A percentile compares a stretch with the other conserved stretches of the same genome.
Evolutionary conservation across 1,284 basidiomycete genomes (phyloP).

Genomic region (Cryptococcus sp.): DNA sequence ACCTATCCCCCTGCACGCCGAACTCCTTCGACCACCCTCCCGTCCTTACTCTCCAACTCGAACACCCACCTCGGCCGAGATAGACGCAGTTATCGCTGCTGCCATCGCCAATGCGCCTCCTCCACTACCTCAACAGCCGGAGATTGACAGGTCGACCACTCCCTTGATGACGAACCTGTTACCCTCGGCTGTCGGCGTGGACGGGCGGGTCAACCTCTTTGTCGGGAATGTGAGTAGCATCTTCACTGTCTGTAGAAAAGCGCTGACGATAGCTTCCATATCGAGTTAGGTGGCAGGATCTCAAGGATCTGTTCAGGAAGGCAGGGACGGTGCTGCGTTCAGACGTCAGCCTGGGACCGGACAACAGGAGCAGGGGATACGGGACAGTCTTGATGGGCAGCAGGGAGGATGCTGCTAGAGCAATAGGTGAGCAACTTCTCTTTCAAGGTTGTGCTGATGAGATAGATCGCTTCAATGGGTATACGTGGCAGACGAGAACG

Average conservation of each 20-base stretch:
- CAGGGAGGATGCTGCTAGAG: slow-evolving; percentile 83
- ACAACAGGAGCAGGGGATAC: slow-evolving; percentile 86
- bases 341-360: slow-evolving; percentile 85
- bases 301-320: slow-evolving; percentile 93
- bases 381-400: slow-evolving; percentile 88
- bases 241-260: slow-evolving; percentile 3
- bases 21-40: neutral
- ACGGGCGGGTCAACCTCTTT: slow-evolving; percentile 84
- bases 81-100: slow-evolving; percentile 44
- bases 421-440: slow-evolving; percentile 56
- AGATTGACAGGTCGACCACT: slow-evolving; percentile 32
- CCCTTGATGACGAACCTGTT: slow-evolving; percentile 46
- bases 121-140: slow-evolving; percentile 24
- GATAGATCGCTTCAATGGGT: slow-evolving; percentile 69
- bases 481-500: slow-evolving; percentile 83
- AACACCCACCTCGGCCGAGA: slow-evolving; percentile 40
- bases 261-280: slow-evolving; percentile 65
- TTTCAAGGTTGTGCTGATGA: neutral
- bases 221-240: slow-evolving; percentile 69
- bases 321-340: slow-evolving; percentile 92
- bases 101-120: slow-evolving; percentile 43
- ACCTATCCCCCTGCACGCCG: too few species aligned
- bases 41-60: slow-evolving; percentile 18
- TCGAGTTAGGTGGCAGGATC: slow-evolving; percentile 91
- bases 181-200: slow-evolving; percentile 47